Percentiles rank a stretch among this genome's conserved stretches.
Evolutionary conservation across 2,329 filamentous ascomycete species (phyloP).

Genomic region (Colletotrichum musae): DNA sequence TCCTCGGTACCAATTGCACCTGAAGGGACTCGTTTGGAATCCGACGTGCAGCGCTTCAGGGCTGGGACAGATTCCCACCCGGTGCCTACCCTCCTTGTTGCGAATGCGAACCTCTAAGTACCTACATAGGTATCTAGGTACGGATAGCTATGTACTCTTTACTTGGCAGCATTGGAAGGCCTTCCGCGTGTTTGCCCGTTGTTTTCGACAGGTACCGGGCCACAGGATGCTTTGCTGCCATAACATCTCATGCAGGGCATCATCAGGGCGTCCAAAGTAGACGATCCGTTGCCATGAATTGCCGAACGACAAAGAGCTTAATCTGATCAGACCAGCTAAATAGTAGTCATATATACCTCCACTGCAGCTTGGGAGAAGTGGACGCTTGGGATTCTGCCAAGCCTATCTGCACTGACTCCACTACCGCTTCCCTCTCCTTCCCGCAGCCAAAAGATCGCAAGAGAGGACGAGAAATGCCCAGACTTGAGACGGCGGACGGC

Average conservation of each 20-base stretch:
- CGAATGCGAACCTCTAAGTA: not conserved
- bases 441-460: constrained; percentile 4
- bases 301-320: constrained; percentile 12
- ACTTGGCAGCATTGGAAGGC: too few species aligned
- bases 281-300: not conserved
- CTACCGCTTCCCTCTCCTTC: constrained; percentile 9
- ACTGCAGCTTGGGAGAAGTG: too few species aligned
- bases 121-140: not conserved
- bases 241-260: not conserved
- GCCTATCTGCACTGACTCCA: not conserved
- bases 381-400: constrained; percentile 1
- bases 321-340: not conserved
- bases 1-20: constrained; percentile 29
- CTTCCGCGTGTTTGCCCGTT: too few species aligned
- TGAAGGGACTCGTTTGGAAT: constrained; percentile 4
- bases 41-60: constrained; percentile 25
- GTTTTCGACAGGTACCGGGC: too few species aligned
- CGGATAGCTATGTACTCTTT: not conserved
- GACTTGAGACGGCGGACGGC: constrained; percentile 13
- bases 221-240: too few species aligned
- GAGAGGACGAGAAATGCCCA: constrained; percentile 19
- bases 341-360: not conserved
- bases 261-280: not conserved
- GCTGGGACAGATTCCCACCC: constrained; percentile 19
- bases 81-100: not conserved